A percentile compares a stretch with the other conserved stretches of the same genome.
phyloP scores from a whole-genome alignment of 257 asterid species.

The Rubia yunnanensis region DNA sequence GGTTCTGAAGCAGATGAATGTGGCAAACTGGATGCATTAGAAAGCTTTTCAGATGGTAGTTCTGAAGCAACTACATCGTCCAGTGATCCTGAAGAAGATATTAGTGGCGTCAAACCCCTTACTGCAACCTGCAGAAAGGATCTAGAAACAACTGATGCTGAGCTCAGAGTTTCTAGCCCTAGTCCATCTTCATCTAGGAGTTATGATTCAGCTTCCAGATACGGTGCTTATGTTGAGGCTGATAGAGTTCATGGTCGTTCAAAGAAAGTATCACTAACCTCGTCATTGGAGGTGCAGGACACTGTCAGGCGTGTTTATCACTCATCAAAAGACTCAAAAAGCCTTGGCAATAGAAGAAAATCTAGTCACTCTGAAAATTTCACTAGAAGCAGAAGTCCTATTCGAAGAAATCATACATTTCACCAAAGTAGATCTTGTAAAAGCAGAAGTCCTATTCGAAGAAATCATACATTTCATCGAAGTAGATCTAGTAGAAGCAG shows the following conservation, averaged over 20 bases:
- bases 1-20: conserved; percentile 36
- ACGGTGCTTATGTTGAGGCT: conserved; percentile 3
- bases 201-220: conserved; percentile 15
- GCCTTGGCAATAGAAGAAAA: conserved; percentile 8
- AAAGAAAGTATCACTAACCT: conserved; percentile 13
- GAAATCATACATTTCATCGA: conserved; percentile 14
- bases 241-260: conserved; percentile 18
- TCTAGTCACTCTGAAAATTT: conserved; percentile 17
- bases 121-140: conserved; percentile 18
- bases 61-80: conserved; percentile 22
- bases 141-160: conserved; percentile 26
- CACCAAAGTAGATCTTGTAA: conserved; percentile 17
- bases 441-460: conserved; percentile 20
- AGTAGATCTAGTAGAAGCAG: conserved; percentile 23
- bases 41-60: conserved; percentile 33
- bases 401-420: conserved; percentile 15
- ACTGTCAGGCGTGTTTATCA: conserved; percentile 15
- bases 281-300: conserved; percentile 15
- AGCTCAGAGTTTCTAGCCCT: conserved; percentile 21
- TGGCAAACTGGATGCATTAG: conserved; percentile 21
- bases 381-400: conserved; percentile 21
- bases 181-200: conserved; percentile 27
- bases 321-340: conserved; percentile 21
- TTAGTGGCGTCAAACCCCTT: conserved; percentile 13
- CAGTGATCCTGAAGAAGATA: conserved; percentile 21